Evolutionary conservation across 2,329 filamentous ascomycete genomes (phyloP).

Genomic region (Colletotrichum australisinense): DNA sequence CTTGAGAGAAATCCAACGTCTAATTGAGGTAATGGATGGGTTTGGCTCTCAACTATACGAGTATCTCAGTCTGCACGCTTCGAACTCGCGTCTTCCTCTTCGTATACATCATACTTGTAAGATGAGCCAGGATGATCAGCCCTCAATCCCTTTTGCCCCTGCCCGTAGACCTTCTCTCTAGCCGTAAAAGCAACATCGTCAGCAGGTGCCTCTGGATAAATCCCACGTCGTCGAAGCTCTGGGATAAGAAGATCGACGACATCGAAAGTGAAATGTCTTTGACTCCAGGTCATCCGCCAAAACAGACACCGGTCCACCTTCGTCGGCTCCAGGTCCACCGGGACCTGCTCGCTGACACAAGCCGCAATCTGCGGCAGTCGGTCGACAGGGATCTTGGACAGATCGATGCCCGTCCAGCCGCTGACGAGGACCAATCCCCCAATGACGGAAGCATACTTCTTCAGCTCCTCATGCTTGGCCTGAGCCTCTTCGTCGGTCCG

Average conservation of each 20-base stretch:
- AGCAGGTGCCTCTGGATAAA: conserved; percentile 44
- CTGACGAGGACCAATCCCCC: conserved; percentile 67
- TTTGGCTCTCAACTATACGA: background rate
- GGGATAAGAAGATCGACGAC: conserved; percentile 46
- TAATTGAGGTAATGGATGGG: too few species aligned
- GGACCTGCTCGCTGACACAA: too few species aligned
- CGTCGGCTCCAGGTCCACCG: too few species aligned
- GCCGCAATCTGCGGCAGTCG: too few species aligned
- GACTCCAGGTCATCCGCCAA: conserved; percentile 59
- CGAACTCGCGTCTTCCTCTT: conserved; percentile 55
- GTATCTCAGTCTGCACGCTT: background rate
- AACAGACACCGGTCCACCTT: conserved; percentile 48
- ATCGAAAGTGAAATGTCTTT: too few species aligned
- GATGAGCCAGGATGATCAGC: conserved; percentile 68
- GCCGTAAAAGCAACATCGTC: conserved; percentile 57
- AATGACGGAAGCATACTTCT: conserved; percentile 63
- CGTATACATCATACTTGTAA: conserved; percentile 73
- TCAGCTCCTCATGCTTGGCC: conserved; percentile 61
- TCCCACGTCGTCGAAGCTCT: conserved; percentile 42
- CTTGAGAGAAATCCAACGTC: too few species aligned
- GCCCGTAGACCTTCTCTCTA: conserved; percentile 71
- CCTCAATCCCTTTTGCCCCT: conserved; percentile 66
- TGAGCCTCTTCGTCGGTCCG: conserved; percentile 63
- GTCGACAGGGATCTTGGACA: conserved; percentile 67
- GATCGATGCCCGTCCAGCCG: conserved; percentile 71